Evolutionary conservation across 2,329 filamentous ascomycete genomes (phyloP).

Genomic region (Fusarium hainanense): DNA sequence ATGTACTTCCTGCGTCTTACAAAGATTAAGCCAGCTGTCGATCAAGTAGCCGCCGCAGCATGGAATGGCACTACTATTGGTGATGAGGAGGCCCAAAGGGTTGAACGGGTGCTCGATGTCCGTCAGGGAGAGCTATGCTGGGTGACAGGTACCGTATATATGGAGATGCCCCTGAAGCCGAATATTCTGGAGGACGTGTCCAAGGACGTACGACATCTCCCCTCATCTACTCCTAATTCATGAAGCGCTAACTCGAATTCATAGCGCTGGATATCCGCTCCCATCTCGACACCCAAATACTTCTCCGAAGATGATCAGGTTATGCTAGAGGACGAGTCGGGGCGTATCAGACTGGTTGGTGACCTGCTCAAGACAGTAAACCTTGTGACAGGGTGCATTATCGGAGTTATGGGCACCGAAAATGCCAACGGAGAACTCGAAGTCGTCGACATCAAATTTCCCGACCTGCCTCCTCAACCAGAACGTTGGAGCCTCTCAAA

Average conservation of each 20-base stretch:
- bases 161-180: constrained; percentile 96
- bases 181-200: constrained; percentile 95
- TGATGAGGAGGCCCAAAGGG: constrained; percentile 77
- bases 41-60: constrained; percentile 75
- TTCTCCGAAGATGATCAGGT: constrained; percentile 74
- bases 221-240: background rate
- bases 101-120: constrained; percentile 93
- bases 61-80: constrained; percentile 85
- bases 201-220: constrained; percentile 74
- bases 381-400: constrained; percentile 91
- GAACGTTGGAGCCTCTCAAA: constrained; percentile 79
- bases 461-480: constrained; percentile 85
- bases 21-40: constrained; percentile 85
- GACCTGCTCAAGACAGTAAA: constrained; percentile 72
- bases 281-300: constrained; percentile 81
- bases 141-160: constrained; percentile 94
- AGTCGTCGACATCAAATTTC: constrained; percentile 87
- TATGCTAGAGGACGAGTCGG: constrained; percentile 96
- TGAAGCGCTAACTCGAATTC: constrained; percentile 2
- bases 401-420: constrained; percentile 95
- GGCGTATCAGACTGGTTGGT: constrained; percentile 83
- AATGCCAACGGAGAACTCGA: constrained; percentile 93
- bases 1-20: constrained; percentile 96
- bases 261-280: constrained; percentile 89
- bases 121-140: constrained; percentile 95